phyloP scores from a whole-genome alignment of 2,329 filamentous ascomycete species.

The Whalleya microplaca region DNA sequence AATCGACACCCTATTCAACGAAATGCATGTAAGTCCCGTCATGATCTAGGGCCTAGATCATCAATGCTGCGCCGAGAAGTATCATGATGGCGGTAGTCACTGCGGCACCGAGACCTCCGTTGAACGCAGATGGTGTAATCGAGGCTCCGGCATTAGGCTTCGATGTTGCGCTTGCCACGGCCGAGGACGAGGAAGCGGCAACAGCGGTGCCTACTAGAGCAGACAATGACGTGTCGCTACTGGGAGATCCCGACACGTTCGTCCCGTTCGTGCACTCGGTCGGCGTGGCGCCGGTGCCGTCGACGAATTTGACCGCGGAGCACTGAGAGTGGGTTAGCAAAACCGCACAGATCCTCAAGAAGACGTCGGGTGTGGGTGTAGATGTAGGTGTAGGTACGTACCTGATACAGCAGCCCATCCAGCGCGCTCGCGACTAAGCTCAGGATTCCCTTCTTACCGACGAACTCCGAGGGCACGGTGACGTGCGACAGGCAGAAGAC shows the following conservation, averaged over 20 bases:
- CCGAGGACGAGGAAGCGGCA: not conserved
- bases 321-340: conserved; percentile 45
- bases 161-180: conserved; percentile 1
- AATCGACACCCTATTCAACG: not conserved
- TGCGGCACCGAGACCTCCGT: conserved; percentile 16
- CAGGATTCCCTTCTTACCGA: conserved; percentile 59
- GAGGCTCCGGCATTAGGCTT: conserved; percentile 28
- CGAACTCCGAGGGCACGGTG: conserved; percentile 52
- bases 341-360: too few relatives aligned
- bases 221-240: conserved; percentile 36
- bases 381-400: conserved; percentile 30
- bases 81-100: conserved; percentile 24
- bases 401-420: conserved; percentile 62
- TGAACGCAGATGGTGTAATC: conserved; percentile 15
- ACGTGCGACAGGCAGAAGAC: conserved; percentile 56
- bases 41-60: conserved; percentile 19
- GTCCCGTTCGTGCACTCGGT: conserved; percentile 44
- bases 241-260: conserved; percentile 38
- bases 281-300: conserved; percentile 38
- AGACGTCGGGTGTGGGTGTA: too few relatives aligned
- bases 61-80: conserved; percentile 23
- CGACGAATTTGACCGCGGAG: conserved; percentile 58
- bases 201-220: conserved; percentile 32
- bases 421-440: conserved; percentile 54
- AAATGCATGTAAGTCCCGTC: not conserved